Evolutionary conservation across 331 rosid species (phyloP).

Genomic region (Spiraea crenata): DNA sequence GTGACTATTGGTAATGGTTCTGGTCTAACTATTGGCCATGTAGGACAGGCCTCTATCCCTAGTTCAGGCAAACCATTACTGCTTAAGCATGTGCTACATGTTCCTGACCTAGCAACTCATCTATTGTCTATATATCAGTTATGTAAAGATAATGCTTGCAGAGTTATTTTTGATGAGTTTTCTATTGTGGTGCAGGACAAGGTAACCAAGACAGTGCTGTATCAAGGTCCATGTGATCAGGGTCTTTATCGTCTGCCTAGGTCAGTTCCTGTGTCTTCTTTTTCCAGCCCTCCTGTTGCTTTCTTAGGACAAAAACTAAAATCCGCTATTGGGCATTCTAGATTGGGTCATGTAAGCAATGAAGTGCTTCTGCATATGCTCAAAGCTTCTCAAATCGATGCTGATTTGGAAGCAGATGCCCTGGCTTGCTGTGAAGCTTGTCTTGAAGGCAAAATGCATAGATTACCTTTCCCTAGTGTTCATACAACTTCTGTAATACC

Average conservation of each 20-base stretch:
- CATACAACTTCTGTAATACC: no score
- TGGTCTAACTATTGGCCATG: no score
- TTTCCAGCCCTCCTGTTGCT: no score
- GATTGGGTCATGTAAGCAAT: not conserved
- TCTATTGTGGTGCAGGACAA: not conserved
- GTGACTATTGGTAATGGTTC: no score
- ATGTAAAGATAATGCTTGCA: not conserved
- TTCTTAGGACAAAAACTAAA: no score
- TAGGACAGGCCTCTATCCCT: no score
- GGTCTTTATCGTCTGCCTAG: not conserved
- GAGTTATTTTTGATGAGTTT: not conserved
- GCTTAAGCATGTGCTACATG: not conserved
- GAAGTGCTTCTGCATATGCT: not conserved
- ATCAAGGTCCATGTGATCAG: not conserved
- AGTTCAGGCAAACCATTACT: no score
- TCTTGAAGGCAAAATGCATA: not conserved
- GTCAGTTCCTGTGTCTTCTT: no score
- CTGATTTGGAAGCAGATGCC: no score
- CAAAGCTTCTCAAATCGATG: no score
- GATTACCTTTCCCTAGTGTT: not conserved
- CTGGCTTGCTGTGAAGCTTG: not conserved
- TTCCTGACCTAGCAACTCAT: not conserved
- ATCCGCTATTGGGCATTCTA: not conserved
- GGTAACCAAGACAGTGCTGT: not conserved
- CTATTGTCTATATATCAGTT: not conserved